Conservation (phyloP, 2,329 filamentous ascomycete species). For the Akanthomyces uredinophilus region DNA sequence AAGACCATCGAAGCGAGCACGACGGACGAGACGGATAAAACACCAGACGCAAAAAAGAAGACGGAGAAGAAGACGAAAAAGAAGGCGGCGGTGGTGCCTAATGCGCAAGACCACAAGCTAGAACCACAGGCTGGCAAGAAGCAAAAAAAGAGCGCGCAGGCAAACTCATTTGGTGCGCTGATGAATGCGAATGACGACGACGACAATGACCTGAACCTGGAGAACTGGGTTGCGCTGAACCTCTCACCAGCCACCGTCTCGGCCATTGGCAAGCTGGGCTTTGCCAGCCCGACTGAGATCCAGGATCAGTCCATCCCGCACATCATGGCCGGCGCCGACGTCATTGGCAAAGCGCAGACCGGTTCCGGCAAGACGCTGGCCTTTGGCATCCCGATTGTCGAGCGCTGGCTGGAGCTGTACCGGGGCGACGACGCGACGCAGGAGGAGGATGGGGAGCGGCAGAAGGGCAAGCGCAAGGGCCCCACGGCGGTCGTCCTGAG, state of each 20-base stretch:
- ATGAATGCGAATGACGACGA: slow-evolving; percentile 48
- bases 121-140: slow-evolving; percentile 27
- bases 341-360: slow-evolving; percentile 93
- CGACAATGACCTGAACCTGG: slow-evolving; percentile 61
- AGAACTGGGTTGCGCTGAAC: slow-evolving; percentile 70
- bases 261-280: slow-evolving; percentile 73
- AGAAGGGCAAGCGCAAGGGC: slow-evolving; percentile 46
- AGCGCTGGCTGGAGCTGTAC: slow-evolving; percentile 63
- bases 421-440: slow-evolving; percentile 27
- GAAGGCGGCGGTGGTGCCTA: slow-evolving; percentile 21
- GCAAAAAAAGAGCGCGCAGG: slow-evolving; percentile 31
- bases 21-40: slow-evolving; percentile 19
- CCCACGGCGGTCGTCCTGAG: slow-evolving; percentile 79
- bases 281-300: slow-evolving; percentile 75
- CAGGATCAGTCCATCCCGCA: slow-evolving; percentile 76
- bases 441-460: slow-evolving; percentile 66
- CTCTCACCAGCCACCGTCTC: slow-evolving; percentile 68
- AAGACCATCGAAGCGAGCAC: not conserved
- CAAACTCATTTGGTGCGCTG: slow-evolving; percentile 52
- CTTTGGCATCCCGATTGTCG: slow-evolving; percentile 88
- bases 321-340: slow-evolving; percentile 77
- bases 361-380: slow-evolving; percentile 96
- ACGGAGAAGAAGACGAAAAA: slow-evolving; percentile 29
- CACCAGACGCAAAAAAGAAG: slow-evolving; percentile 4
- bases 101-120: slow-evolving; percentile 21